Conservation (phyloP, 2,329 filamentous ascomycete genomes). For the Colletotrichum incanum region DNA sequence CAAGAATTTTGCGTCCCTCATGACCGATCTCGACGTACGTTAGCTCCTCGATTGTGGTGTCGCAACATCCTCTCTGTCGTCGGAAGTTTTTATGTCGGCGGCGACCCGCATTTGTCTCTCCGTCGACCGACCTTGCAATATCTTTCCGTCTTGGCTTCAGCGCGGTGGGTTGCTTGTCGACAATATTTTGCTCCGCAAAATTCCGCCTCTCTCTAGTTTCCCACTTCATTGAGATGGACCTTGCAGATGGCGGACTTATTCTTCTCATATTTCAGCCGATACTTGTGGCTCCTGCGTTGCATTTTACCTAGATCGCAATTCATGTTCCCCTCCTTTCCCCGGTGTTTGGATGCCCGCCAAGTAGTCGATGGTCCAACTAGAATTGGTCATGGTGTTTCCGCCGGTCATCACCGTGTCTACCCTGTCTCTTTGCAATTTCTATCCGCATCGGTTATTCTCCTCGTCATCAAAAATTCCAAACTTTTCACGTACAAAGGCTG, state of each 20-base stretch:
- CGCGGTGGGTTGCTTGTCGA: background rate
- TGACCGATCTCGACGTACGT: background rate
- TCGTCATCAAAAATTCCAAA: background rate
- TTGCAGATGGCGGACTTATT: background rate
- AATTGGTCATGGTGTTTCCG: background rate
- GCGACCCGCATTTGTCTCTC: background rate
- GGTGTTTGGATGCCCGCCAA: background rate
- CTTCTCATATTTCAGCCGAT: background rate
- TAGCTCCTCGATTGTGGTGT: background rate
- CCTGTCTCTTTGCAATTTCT: too few relatives aligned
- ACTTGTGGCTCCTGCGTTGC: too few relatives aligned
- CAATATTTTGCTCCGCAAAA: background rate
- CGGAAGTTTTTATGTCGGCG: background rate
- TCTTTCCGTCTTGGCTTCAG: background rate
- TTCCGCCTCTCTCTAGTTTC: background rate
- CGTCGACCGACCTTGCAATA: background rate
- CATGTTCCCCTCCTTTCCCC: background rate
- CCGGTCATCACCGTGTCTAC: background rate
- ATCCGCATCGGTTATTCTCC: fast-evolving
- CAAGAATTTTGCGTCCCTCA: too few relatives aligned
- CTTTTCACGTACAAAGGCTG: background rate
- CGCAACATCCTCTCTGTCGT: background rate
- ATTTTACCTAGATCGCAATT: background rate
- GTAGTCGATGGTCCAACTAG: background rate
- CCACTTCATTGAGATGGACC: background rate